Conservation (phyloP, 1,284 basidiomycete species). For the Butyriboletus appendiculatus region DNA sequence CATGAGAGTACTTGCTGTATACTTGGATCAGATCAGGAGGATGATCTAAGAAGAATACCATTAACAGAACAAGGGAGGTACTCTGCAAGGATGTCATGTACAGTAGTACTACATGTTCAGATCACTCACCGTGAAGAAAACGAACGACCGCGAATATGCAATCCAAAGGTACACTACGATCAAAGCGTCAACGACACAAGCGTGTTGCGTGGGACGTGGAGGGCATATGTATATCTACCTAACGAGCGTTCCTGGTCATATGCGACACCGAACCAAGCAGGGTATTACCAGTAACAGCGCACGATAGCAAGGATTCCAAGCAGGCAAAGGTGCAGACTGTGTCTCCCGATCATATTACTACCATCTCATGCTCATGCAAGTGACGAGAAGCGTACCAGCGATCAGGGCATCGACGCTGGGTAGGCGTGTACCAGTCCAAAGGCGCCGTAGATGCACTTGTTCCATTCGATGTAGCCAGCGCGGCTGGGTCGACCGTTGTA, state of each 20-base stretch:
- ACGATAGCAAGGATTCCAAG: conserved; percentile 20
- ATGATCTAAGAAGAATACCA: background rate
- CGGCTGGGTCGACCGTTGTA: conserved; percentile 27
- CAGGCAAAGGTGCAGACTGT: conserved; percentile 15
- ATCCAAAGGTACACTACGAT: background rate
- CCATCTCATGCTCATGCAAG: conserved; percentile 1
- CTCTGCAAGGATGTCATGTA: too few relatives aligned
- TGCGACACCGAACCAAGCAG: background rate
- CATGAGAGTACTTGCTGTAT: too few relatives aligned
- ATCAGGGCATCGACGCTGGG: conserved; percentile 14
- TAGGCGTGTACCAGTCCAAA: conserved; percentile 11
- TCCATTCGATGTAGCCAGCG: conserved; percentile 37
- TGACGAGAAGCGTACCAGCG: conserved; percentile 17
- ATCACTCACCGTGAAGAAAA: background rate
- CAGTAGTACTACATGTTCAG: background rate
- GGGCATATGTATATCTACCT: background rate
- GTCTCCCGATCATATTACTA: background rate
- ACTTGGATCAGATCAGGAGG: background rate
- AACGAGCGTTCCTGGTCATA: background rate
- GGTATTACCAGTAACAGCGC: conserved; percentile 8
- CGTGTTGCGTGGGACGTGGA: background rate
- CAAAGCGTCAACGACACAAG: too few relatives aligned
- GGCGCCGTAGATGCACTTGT: conserved; percentile 17
- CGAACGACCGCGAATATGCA: background rate
- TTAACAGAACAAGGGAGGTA: background rate